phyloP scores from a whole-genome alignment of 2,329 filamentous ascomycete species.

The Proliferodiscus dingleyae region DNA sequence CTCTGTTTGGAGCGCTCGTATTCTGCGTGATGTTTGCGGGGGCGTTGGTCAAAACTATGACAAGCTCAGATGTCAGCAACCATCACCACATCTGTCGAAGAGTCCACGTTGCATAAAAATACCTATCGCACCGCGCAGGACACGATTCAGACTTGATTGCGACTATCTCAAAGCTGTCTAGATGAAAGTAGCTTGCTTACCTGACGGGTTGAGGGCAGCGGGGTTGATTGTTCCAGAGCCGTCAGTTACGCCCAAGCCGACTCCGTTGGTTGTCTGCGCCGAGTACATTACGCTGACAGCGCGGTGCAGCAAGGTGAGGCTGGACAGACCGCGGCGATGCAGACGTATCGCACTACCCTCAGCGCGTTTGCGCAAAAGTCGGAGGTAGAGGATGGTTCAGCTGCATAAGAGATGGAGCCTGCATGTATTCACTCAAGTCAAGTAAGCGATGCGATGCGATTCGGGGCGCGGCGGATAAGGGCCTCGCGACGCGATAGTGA shows the following conservation, averaged over 20 bases:
- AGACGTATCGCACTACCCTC: conserved; percentile 11
- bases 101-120: conserved; percentile 22
- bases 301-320: conserved; percentile 40
- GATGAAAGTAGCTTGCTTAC: conserved; percentile 44
- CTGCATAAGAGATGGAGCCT: conserved; percentile 13
- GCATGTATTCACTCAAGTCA: conserved; percentile 7
- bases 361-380: conserved; percentile 23
- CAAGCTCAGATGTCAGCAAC: conserved; percentile 18
- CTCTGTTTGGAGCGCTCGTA: conserved; percentile 53
- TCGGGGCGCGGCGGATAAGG: conserved; percentile 11
- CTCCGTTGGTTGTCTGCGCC: conserved; percentile 59
- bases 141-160: conserved; percentile 10
- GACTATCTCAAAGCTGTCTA: conserved; percentile 13
- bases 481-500: conserved; percentile 15
- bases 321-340: conserved; percentile 20
- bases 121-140: conserved; percentile 4
- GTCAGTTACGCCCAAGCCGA: conserved; percentile 50
- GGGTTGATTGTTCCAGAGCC: conserved; percentile 89
- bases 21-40: conserved; percentile 44
- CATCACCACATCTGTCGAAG: conserved; percentile 9
- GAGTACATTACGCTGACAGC: conserved; percentile 43
- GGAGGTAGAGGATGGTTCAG: conserved; percentile 11
- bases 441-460: conserved; percentile 10
- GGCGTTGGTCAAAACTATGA: conserved; percentile 27
- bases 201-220: conserved; percentile 74